Conservation (phyloP, 177 flowering plant genomes). For the Tripterygium wilfordii region DNA sequence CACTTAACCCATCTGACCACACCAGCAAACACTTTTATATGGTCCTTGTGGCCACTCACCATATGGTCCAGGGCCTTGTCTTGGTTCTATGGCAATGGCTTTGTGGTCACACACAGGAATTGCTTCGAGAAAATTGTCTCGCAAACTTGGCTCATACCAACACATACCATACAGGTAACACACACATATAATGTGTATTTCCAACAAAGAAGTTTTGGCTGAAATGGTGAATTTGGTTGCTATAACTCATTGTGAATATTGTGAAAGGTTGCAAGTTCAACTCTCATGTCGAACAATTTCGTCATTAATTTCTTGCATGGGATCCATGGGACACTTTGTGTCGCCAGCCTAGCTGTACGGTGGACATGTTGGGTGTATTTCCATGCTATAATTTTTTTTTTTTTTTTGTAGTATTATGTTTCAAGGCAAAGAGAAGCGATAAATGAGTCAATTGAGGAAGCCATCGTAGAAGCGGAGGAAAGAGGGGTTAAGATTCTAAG, state of each 20-base stretch:
- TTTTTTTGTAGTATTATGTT: conserved; percentile 33
- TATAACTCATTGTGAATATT: too few relatives aligned
- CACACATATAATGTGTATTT: neutral
- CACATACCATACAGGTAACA: conserved; percentile 52
- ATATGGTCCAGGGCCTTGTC: conserved; percentile 27
- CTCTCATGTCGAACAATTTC: neutral
- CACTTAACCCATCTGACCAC: conserved; percentile 77
- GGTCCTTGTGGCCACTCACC: conserved; percentile 66
- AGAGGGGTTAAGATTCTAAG: conserved; percentile 59
- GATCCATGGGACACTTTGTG: too few relatives aligned
- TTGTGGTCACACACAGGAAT: conserved; percentile 41
- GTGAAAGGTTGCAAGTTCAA: too few relatives aligned
- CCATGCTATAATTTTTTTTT: too few relatives aligned
- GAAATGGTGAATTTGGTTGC: neutral
- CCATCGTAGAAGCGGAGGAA: conserved; percentile 64
- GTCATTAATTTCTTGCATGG: too few relatives aligned
- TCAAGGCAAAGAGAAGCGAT: conserved; percentile 43
- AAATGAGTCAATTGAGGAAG: conserved; percentile 55
- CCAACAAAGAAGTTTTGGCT: neutral
- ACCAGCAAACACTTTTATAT: conserved; percentile 38
- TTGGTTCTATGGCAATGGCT: conserved; percentile 31
- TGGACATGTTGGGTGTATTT: too few relatives aligned
- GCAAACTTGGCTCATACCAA: conserved; percentile 65
- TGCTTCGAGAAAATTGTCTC: conserved; percentile 29
- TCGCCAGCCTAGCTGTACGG: too few relatives aligned